Base-by-base conservation (phyloP, 2,329 filamentous ascomycete species). In the Grosmannia clavigera region DNA sequence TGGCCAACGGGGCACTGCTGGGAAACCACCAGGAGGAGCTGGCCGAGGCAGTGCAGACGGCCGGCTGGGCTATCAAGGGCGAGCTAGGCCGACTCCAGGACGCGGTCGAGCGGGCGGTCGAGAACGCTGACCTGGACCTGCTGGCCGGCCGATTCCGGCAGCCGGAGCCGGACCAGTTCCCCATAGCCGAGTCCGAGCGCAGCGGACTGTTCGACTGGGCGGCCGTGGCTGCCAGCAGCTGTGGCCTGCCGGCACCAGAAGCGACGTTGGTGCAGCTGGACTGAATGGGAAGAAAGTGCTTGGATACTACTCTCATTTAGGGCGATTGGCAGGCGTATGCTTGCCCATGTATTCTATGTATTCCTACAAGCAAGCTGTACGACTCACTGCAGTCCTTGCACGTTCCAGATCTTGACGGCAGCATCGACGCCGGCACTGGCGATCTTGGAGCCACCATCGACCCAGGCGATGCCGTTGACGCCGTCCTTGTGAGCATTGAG, bases 401-500 rank as follows among this genome's bases (percentile, higher is more conserved):
- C 81, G 64, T 75, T 80, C 94, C 94, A 99, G 57, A 92, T 79
- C 79, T 97, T 99, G 55, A 99, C 81, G 0, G 89, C 86, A 40
- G 90, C 92, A 79, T 99, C 94, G 12, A 86, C 88, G 54, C 94
- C 94, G 5, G 84, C 83, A 66, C 87, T 95, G 11, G 88, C 84
- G 57, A 97, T 79, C 74, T 82, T 89, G 22, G 73, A 73, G 61
- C 78, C 78, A 10, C 81, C 83, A 33, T 79, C 80, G 16, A 89
- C 79, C 77, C 92, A 99, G 14, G 81, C 81, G 19, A 97, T 87
- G 19, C 89, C 92, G 66, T 87, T 90, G 22, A 97, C 91, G 11
- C 94, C 94, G 69, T 97, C 94, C 75, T 96, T 96, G 75, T 99
- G 94, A 57, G 92, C 91, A 69, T 96, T 95, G 27, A 84, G 75